phyloP scores from a whole-genome alignment of 2,329 filamentous ascomycete species.

The Ceratocystis diversiconidia region DNA sequence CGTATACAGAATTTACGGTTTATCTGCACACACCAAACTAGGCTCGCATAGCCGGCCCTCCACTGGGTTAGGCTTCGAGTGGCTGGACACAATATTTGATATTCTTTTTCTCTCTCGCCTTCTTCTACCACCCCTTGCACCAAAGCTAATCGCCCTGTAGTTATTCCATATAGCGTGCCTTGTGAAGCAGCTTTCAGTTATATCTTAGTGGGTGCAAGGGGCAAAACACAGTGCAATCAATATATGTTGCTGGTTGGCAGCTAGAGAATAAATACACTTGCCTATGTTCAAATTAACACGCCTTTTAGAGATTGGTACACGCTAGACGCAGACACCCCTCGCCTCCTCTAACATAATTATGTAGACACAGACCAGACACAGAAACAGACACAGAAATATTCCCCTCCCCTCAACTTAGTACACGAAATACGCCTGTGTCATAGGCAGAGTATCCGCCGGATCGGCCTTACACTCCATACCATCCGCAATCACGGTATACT shows the following conservation, averaged over 20 bases:
- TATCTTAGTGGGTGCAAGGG: not conserved
- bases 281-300: not conserved
- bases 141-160: no score
- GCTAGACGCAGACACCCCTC: not conserved
- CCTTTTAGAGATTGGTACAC: not conserved
- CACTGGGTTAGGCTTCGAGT: no score
- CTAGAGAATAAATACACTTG: not conserved
- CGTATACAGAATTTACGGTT: no score
- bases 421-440: conserved; percentile 65
- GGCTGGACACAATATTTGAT: no score
- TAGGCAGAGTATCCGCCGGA: conserved; percentile 54
- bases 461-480: conserved; percentile 59
- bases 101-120: no score
- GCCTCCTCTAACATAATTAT: not conserved
- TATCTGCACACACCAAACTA: no score
- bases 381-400: not conserved
- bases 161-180: no score
- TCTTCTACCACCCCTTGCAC: no score
- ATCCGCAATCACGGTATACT: conserved; percentile 76
- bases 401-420: conserved; percentile 37
- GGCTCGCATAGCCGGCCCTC: no score
- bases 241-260: not conserved
- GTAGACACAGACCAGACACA: no score
- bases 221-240: not conserved
- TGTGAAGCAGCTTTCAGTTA: not conserved